phyloP scores from a whole-genome alignment of 2,329 filamentous ascomycete genomes.

The Didymellaceae sp. region DNA sequence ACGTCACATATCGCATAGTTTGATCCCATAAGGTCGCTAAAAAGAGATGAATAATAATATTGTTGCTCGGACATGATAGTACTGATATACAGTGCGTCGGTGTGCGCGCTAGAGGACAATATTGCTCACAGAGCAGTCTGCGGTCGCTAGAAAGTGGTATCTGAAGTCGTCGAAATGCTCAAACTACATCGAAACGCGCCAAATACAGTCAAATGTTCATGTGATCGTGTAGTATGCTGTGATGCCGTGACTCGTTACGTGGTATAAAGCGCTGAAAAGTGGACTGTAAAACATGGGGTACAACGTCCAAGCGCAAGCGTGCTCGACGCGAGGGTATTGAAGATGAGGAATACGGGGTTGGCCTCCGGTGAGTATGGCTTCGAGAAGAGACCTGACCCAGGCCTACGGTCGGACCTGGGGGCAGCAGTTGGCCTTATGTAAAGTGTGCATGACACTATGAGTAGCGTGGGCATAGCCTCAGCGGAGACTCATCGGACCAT shows the following conservation, averaged over 20 bases:
- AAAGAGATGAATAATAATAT: not conserved
- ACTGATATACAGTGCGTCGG: slow-evolving; percentile 4
- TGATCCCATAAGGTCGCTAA: not conserved
- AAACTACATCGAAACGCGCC: not conserved
- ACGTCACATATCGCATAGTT: slow-evolving; percentile 4
- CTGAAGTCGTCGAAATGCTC: slow-evolving; percentile 3
- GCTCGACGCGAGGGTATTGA: slow-evolving; percentile 2
- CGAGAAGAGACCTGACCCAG: slow-evolving; percentile 14
- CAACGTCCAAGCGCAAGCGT: slow-evolving; percentile 2
- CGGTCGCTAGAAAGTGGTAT: slow-evolving; percentile 8
- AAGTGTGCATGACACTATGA: slow-evolving; percentile 3
- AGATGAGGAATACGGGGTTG: not conserved
- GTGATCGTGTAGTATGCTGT: slow-evolving; percentile 4
- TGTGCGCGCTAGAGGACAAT: not conserved
- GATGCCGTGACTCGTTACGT: slow-evolving; percentile 12
- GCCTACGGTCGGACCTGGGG: slow-evolving; percentile 2
- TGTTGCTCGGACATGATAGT: slow-evolving; percentile 1
- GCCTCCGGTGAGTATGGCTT: slow-evolving; percentile 8
- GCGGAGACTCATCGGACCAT: slow-evolving; percentile 9
- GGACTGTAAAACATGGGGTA: slow-evolving; percentile 8
- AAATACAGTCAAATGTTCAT: slow-evolving; percentile 1
- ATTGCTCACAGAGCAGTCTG: not conserved
- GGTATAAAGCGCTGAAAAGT: slow-evolving; percentile 14
- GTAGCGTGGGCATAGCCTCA: slow-evolving; percentile 6
- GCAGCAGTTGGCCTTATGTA: not conserved